Percentiles rank a stretch among this genome's conserved stretches.
Conservation (phyloP, 2,329 filamentous ascomycete species). For the Penicillium sp. region DNA sequence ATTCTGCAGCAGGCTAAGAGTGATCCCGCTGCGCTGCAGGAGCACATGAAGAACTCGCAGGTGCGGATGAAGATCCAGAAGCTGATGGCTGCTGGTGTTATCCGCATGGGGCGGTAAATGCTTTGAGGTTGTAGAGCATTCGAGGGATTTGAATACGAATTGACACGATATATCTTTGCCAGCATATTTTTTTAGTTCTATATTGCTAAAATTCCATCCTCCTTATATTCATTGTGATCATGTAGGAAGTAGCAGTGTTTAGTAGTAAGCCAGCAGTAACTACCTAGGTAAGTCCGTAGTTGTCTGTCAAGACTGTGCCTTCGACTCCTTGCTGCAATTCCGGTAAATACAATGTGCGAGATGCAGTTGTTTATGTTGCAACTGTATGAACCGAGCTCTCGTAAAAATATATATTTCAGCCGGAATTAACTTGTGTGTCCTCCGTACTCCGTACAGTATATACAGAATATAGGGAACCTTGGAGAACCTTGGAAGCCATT, state of each 20-base stretch:
- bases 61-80: constrained; percentile 89
- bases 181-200: constrained; percentile 10
- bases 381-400: not conserved
- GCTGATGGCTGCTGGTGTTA: constrained; percentile 83
- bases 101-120: constrained; percentile 58
- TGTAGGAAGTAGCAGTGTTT: not conserved
- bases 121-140: not conserved
- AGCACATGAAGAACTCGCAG: constrained; percentile 90
- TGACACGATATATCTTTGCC: constrained; percentile 18
- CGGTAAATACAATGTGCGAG: not conserved
- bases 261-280: no score
- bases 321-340: not conserved
- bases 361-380: not conserved
- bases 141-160: constrained; percentile 12
- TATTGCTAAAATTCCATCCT: constrained; percentile 7
- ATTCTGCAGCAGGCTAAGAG: constrained; percentile 94
- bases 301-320: not conserved
- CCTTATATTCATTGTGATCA: not conserved
- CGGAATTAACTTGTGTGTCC: not conserved
- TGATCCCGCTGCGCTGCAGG: constrained; percentile 81
- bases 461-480: no score
- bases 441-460: not conserved
- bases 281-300: not conserved
- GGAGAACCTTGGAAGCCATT: not conserved
- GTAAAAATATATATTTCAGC: not conserved